Base-by-base conservation (phyloP, 169 alveolate genomes). In the Blepharisma undulans region DNA sequence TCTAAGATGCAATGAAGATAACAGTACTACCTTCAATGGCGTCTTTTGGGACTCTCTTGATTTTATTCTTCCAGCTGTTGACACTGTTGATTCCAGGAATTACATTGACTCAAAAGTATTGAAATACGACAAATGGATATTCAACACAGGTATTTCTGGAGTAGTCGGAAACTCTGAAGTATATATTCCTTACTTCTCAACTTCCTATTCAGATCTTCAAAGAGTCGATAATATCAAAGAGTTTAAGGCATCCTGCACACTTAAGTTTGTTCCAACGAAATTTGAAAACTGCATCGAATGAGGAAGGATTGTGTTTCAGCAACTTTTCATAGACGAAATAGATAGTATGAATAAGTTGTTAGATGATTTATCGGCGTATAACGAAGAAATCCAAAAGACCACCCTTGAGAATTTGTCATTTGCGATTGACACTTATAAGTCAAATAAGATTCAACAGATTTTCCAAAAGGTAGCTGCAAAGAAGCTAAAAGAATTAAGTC, bases 221-320 rank as follows among this genome's bases (percentile, higher is more conserved):
- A 99, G 98, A 84, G 99, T 99, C 6, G 99, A 99, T 18, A 99
- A 98, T n/a, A n/a, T n/a, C n/a, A n/a, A n/a, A n/a, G n/a, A n/a
- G n/a, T 93, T 99, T 97, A 91, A 96, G 98, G 16, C 98, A 98
- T 84, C 99, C 99, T 4, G 95, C 99, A 92, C 99, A 0, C 92
- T 97, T 82, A 96, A 98, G 92, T 99, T 99, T 93, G 99, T 99
- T 98, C 99, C 99, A 8, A 97, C 98, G 91, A 98, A 98, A 91
- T 99, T 99, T 80, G 99, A 99, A 82, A 99, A 99, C 95, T 98
- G 99, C 33, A 98, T 99, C 66, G 99, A 99, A 94, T 99, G 99
- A 99, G 99, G 99, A 0, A 95, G 99, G 90, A 99, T 98, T 87
- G 97, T 97, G 48, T 99, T 99, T 94, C 99, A 98, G 91, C 99